Base-by-base conservation (phyloP, 768 basidiomycete genomes). In the Psilocybe cyanescens region DNA sequence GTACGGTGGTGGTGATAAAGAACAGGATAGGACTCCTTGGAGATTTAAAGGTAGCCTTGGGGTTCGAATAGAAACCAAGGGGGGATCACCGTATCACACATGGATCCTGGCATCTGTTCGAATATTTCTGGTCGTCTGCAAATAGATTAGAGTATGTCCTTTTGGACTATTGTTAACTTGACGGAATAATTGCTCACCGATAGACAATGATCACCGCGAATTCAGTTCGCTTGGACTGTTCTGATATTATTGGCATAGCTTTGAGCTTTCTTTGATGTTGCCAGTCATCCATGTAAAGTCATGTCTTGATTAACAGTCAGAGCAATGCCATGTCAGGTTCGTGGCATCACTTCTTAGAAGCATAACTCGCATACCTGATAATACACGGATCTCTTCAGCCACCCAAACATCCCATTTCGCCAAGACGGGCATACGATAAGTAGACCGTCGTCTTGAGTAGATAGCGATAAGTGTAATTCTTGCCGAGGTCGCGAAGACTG, bases 91-190 rank as follows among this genome's bases (percentile, higher is more conserved):
- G 58, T 59, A 58, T 53, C 52, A 31, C 59, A 49, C 54, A 30
- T 41, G 53, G 57, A 63, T 50, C 55, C 55, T 39, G 53, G 46
- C 59, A 51, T 9, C 49, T 35, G 37, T 44, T 63, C 48, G 62
- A 55, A 63, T 58, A 46, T 57, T 58, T 41, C 48, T 37, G 46
- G 37, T 31, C 28, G 49, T 45, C 61, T 60, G 51, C 44, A 60
- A 65, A 66, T 66, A 66, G 65, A 65, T 62, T 63, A 58, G 61
- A 58, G 46, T 60, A 60, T 55, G 17, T 58, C 65, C 65, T 60
- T 66, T 60, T 62, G 61, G 65, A 44, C 24, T 33, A 44, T 51
- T 45, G 35, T 51, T 17, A n/a, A 44, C 16, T 53, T 35, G 4
- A 17, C 39, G 28, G 48, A 57, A 56, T 48, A 35, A 45, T 17